Evolutionary conservation across 1,139 yeast genomes (phyloP).

Genomic region (Suhomyces maxii): DNA sequence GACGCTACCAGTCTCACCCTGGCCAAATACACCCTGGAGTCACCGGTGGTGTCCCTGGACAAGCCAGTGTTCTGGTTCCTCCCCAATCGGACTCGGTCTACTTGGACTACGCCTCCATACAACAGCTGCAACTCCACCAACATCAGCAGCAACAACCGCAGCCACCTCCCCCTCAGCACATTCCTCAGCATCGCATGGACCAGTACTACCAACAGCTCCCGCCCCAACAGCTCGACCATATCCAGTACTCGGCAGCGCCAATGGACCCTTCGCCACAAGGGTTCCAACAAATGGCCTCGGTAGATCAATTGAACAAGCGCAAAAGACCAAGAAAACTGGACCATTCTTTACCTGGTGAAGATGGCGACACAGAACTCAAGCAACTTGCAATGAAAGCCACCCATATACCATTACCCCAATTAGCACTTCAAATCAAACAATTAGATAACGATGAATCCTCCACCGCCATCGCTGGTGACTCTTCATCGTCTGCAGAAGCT

Average conservation of each 20-base stretch:
- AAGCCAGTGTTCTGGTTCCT: too few relatives aligned
- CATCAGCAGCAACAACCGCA: conserved; percentile 7
- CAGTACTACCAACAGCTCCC: not conserved
- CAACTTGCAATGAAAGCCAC: conserved; percentile 47
- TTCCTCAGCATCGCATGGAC: conserved; percentile 4
- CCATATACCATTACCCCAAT: conserved; percentile 46
- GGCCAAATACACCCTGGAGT: too few relatives aligned
- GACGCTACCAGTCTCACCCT: not conserved
- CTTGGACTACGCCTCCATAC: conserved; percentile 1
- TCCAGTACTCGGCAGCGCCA: not conserved
- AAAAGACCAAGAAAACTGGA: conserved; percentile 37
- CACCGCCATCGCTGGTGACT: not conserved
- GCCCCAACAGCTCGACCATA: not conserved
- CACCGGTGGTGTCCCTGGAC: too few relatives aligned
- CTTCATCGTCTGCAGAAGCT: conserved; percentile 3
- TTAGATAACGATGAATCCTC: conserved; percentile 39
- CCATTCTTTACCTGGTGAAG: conserved; percentile 42
- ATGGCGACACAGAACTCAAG: conserved; percentile 49
- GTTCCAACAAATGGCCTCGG: not conserved
- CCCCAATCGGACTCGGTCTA: not conserved
- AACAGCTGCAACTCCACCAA: conserved; percentile 1
- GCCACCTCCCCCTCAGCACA: conserved; percentile 8
- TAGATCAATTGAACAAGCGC: conserved; percentile 10
- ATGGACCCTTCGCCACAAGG: not conserved
- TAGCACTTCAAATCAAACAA: conserved; percentile 50